Base-by-base conservation (phyloP, 2,329 filamentous ascomycete species). In the Scytalidium lignicola region DNA sequence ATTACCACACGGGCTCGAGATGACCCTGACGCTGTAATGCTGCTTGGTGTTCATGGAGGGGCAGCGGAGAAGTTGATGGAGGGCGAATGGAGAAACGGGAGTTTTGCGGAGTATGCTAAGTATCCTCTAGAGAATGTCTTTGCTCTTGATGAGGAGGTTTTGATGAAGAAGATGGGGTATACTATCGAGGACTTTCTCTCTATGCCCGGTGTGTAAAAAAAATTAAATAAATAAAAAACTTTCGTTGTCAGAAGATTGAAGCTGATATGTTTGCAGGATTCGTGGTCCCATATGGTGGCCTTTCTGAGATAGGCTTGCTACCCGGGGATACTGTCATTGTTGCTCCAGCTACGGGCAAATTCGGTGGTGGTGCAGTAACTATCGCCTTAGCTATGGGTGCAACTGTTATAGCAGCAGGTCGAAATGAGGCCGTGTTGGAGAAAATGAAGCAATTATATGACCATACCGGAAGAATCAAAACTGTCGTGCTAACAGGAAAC, bases 381-480 rank as follows among this genome's bases (percentile, higher is more conserved):
- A 62, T 72, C 2, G 73, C 73, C 0, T 47, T 73, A 2, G 68
- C 72, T 0, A 70, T 76, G 69, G 74, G 73, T 0, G 73, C 72
- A 7, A 65, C 61, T 22, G 74, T 76, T 2, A 57, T 79, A 43
- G 74, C 75, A 2, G 67, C 73, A 64, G 74, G 75, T 1, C 61
- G 74, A 12, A 72, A 72, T 52, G 55, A 62, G 49, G 55, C 57
- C 23, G 54, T 54, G 29, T 55, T 75, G 9, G 23, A 23, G n/a
- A 22, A 20, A 2, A 44, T 50, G 48, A 21, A 5, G 12, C 6
- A 5, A 8, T 7, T 37, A 13, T 13, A 37, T 37, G 32, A 13
- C 59, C 61, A 22, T 56, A 51, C 63, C 2, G 55, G 51, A 10
- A 52, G 58, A 6, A 39, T 66, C 19, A 55, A 49, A 40, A 50